Conservation (phyloP, 306 rosid genomes). For the Macrotyloma uniflorum region DNA sequence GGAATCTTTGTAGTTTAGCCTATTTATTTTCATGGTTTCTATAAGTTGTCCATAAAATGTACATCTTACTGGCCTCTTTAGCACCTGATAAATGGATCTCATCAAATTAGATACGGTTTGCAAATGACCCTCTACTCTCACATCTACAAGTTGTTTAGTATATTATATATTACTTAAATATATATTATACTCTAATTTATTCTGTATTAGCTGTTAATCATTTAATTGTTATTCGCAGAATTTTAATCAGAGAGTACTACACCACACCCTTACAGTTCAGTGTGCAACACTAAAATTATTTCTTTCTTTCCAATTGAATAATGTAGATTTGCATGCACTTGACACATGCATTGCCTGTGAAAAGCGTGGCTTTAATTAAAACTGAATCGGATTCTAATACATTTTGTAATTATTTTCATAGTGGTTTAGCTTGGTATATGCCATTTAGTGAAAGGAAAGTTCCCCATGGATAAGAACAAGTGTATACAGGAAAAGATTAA, state of each 20-base stretch:
- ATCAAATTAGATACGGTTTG: slow-evolving; percentile 36
- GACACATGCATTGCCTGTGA: slow-evolving; percentile 53
- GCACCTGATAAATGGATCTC: slow-evolving; percentile 35
- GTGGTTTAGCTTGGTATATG: slow-evolving; percentile 53
- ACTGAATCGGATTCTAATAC: slow-evolving; percentile 50
- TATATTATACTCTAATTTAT: slow-evolving; percentile 35
- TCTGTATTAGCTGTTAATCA: slow-evolving; percentile 47
- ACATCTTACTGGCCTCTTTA: slow-evolving; percentile 28
- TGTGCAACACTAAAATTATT: neutral
- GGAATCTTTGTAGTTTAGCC: slow-evolving; percentile 39
- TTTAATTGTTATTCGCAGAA: slow-evolving; percentile 36
- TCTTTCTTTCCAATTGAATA: slow-evolving; percentile 49
- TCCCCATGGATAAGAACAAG: slow-evolving; percentile 44
- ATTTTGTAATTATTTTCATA: slow-evolving; percentile 28
- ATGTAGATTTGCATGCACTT: slow-evolving; percentile 41
- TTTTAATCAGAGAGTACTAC: slow-evolving; percentile 40
- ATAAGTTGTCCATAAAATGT: slow-evolving; percentile 38
- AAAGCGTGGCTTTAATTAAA: slow-evolving; percentile 43
- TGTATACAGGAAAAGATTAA: neutral
- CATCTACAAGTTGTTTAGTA: slow-evolving; percentile 24
- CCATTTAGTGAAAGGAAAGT: slow-evolving; percentile 46
- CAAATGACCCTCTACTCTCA: slow-evolving; percentile 19
- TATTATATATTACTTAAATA: neutral
- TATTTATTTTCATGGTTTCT: slow-evolving; percentile 22
- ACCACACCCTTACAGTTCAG: slow-evolving; percentile 14